phyloP scores from a whole-genome alignment of 2,329 filamentous ascomycete species.

The Fusarium armeniacum region DNA sequence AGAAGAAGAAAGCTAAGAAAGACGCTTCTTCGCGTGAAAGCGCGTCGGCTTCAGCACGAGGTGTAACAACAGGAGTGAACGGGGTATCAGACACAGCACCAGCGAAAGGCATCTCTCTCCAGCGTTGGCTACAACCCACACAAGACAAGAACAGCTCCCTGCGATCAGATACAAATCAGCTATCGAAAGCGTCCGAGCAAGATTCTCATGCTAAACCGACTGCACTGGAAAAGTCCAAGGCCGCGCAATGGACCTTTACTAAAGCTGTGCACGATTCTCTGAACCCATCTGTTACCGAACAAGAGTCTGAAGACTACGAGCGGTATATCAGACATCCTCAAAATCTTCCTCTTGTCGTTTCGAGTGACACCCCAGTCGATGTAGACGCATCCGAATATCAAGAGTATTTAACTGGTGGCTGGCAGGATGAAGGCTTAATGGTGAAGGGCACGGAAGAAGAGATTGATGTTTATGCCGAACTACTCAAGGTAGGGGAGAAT shows the following conservation, averaged over 20 bases:
- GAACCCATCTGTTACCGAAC: conserved; percentile 81
- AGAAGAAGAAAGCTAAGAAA: conserved; percentile 74
- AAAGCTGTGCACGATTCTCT: conserved; percentile 88
- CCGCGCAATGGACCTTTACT: conserved; percentile 89
- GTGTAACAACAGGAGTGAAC: conserved; percentile 52
- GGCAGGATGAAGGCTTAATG: conserved; percentile 71
- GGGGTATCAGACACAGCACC: conserved; percentile 57
- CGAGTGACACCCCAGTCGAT: conserved; percentile 73
- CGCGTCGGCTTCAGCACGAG: conserved; percentile 60
- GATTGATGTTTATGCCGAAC: conserved; percentile 76
- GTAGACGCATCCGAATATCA: conserved; percentile 77
- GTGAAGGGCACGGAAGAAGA: conserved; percentile 64
- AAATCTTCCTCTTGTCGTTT: conserved; percentile 85
- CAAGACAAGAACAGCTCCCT: conserved; percentile 52
- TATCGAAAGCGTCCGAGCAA: conserved; percentile 39
- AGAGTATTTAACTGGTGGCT: conserved; percentile 81
- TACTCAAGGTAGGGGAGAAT: conserved; percentile 82
- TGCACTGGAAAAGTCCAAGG: conserved; percentile 80
- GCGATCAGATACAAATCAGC: conserved; percentile 36
- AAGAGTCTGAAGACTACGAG: conserved; percentile 87
- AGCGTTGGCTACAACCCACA: conserved; percentile 72
- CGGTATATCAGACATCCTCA: conserved; percentile 92
- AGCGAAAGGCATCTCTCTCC: conserved; percentile 67
- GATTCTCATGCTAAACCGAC: conserved; percentile 66
- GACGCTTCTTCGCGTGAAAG: conserved; percentile 76